These are phyloP conservation scores for Selaginella tamariscina DNA, from an alignment of 75 land plant genomes.

Conservation along the genomic window DNA sequence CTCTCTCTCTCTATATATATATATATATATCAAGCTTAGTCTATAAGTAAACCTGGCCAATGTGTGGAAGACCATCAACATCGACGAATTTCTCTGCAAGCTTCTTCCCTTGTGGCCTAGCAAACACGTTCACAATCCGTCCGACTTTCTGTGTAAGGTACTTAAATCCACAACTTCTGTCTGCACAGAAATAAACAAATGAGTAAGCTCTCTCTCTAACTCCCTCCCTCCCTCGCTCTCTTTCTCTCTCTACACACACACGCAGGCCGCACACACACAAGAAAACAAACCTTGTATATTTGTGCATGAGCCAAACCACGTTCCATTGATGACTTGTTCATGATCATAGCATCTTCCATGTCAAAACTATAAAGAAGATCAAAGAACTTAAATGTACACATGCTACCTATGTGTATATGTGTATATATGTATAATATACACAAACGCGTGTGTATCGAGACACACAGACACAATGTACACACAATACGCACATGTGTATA, in stretches of 20 bases:
- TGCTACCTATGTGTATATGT: no score
- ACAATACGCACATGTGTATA: no score
- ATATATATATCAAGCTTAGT: no score
- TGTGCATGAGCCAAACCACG: constrained; percentile 90
- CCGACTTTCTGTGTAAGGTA: constrained; percentile 25
- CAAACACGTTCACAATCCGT: constrained; percentile 39
- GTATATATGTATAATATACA: no score
- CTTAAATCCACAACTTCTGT: constrained; percentile 64
- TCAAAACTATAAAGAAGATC: constrained; percentile 52
- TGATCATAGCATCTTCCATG: constrained; percentile 99
- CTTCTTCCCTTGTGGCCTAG: constrained; percentile 18
- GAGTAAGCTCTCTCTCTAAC: neutral
- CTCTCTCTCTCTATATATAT: no score
- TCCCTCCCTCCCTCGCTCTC: no score
- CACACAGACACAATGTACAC: no score
- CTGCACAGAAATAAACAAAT: constrained; percentile 28
- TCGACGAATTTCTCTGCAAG: constrained; percentile 32
- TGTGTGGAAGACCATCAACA: constrained; percentile 80
- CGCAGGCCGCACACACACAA: no score
- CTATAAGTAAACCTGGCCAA: constrained; percentile 55
- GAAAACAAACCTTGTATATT: constrained; percentile 95
- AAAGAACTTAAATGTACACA: neutral
- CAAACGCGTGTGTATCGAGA: no score
- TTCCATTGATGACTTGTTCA: constrained; percentile 95
- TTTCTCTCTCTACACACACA: no score